Evolutionary conservation across 2,329 filamentous ascomycete species (phyloP).

Genomic region (Ilyonectria robusta): DNA sequence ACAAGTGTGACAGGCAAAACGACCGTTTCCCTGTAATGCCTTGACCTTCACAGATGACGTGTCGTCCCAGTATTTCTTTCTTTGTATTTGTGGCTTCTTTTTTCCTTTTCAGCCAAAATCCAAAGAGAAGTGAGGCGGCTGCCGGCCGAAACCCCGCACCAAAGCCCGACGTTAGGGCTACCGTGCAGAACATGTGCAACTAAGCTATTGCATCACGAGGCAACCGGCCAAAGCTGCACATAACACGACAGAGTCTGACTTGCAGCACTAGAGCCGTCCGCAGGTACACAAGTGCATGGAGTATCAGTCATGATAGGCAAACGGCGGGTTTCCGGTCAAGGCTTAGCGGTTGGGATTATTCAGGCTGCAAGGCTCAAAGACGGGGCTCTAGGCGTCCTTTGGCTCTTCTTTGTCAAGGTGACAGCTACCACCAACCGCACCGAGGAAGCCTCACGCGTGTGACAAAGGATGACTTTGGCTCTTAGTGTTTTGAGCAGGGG

Average conservation of each 20-base stretch:
- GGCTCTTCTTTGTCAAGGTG: neutral
- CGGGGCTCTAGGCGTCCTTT: neutral
- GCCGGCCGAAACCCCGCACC: neutral
- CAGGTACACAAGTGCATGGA: neutral
- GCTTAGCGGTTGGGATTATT: neutral
- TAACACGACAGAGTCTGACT: neutral
- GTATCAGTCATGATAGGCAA: neutral
- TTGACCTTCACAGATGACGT: neutral
- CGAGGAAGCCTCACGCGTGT: neutral
- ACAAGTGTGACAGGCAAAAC: neutral
- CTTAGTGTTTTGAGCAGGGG: no score
- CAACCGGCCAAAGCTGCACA: neutral
- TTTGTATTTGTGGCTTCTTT: neutral
- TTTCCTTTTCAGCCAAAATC: neutral
- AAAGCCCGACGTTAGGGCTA: neutral
- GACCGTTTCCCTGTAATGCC: neutral
- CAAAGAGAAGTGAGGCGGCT: neutral
- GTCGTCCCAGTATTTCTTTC: neutral
- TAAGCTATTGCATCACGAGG: neutral
- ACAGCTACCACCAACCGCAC: neutral
- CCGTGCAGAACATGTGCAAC: neutral
- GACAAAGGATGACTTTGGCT: no score
- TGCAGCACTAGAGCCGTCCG: neutral
- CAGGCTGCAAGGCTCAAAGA: neutral
- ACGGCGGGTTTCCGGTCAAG: neutral